Evolutionary conservation across 768 basidiomycete species (phyloP).

Genomic region (Amanita muscaria): DNA sequence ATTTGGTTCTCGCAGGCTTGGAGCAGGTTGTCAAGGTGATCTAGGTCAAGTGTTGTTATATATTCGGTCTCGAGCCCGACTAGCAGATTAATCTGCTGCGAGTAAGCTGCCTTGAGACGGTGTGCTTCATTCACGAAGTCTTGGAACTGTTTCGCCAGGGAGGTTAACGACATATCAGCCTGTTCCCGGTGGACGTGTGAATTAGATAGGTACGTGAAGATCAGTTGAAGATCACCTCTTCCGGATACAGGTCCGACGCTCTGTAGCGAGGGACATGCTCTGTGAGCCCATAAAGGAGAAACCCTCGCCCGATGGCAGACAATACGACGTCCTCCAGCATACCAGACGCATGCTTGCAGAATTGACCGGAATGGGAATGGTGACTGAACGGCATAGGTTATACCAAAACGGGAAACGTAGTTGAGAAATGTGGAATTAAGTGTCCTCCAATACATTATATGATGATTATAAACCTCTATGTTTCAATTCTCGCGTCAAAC

Average conservation of each 20-base stretch:
- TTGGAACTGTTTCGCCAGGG: constrained; percentile 57
- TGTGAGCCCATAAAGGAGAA: constrained; percentile 76
- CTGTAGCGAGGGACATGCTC: constrained; percentile 94
- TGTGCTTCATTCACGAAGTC: constrained; percentile 73
- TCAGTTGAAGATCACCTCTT: constrained; percentile 60
- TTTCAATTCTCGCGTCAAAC: constrained; percentile 19
- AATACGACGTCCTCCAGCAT: constrained; percentile 71
- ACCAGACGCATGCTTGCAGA: constrained; percentile 85
- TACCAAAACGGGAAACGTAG: not conserved
- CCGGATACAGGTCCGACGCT: constrained; percentile 78
- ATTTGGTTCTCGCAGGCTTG: constrained; percentile 39
- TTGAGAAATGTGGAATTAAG: not conserved
- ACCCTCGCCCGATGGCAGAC: constrained; percentile 72
- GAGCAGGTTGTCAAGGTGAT: constrained; percentile 46
- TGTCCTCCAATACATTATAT: not conserved
- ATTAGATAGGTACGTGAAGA: constrained; percentile 5
- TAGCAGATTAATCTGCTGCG: constrained; percentile 60
- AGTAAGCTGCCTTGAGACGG: constrained; percentile 57
- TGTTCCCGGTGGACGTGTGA: constrained; percentile 20
- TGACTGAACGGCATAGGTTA: constrained; percentile 60
- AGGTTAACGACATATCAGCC: constrained; percentile 43
- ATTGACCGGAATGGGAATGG: constrained; percentile 90
- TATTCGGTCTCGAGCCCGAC: constrained; percentile 92
- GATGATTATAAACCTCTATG: constrained; percentile 14
- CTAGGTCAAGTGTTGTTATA: constrained; percentile 63